Evolutionary conservation across 495 filamentous ascomycete species (phyloP).

Genomic region (Pseudotulostoma volvatum): DNA sequence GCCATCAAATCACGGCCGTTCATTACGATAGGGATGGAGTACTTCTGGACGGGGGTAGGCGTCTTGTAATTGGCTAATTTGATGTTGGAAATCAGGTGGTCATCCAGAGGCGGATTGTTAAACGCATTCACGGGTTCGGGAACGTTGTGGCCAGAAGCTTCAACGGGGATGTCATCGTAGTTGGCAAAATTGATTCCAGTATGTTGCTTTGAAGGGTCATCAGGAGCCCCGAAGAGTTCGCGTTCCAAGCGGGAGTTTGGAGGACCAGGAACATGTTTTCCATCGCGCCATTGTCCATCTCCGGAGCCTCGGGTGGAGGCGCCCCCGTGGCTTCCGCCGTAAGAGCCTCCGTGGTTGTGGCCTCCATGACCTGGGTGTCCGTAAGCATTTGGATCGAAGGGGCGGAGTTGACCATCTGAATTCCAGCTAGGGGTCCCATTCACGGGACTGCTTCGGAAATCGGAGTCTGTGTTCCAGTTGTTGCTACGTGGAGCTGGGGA

Average conservation of each 20-base stretch:
- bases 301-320: slow-evolving; percentile 56
- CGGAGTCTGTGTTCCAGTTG: slow-evolving; percentile 45
- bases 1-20: slow-evolving; percentile 94
- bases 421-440: slow-evolving; percentile 31
- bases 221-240: slow-evolving; percentile 84
- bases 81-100: slow-evolving; percentile 83
- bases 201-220: slow-evolving; percentile 86
- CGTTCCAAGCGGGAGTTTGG: slow-evolving; percentile 78
- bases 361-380: slow-evolving; percentile 36
- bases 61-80: slow-evolving; percentile 82
- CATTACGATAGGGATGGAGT: slow-evolving; percentile 96
- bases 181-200: slow-evolving; percentile 99
- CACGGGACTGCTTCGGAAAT: slow-evolving; percentile 35
- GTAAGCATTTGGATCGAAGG: slow-evolving; percentile 54
- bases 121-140: slow-evolving; percentile 83
- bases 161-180: slow-evolving; percentile 98
- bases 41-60: slow-evolving; percentile 94
- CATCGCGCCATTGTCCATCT: slow-evolving; percentile 90
- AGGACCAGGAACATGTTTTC: slow-evolving; percentile 86
- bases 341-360: slow-evolving; percentile 21
- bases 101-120: slow-evolving; percentile 85
- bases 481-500: slow-evolving; percentile 34
- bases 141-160: slow-evolving; percentile 85
- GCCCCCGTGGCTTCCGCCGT: slow-evolving; percentile 18
- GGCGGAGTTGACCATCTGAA: slow-evolving; percentile 17